These are phyloP conservation scores for Coemansia sp. DNA, from an alignment of 192 early-diverging fungal species.

Conservation along the genomic window DNA sequence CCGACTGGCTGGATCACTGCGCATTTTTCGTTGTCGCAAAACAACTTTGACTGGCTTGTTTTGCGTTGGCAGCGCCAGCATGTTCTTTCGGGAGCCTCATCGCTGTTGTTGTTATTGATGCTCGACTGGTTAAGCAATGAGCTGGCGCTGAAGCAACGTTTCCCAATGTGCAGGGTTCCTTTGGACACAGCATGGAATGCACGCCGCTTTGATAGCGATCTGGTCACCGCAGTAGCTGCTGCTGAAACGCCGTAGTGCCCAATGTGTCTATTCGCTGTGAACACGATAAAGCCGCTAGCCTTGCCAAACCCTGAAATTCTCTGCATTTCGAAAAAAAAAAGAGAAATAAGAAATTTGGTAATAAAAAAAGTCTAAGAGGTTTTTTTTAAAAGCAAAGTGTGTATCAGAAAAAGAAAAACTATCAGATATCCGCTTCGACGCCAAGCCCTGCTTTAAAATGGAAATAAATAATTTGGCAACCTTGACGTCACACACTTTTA, in stretches of 20 bases:
- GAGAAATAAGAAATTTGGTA: background rate
- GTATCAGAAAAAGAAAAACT: no score
- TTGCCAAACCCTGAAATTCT: background rate
- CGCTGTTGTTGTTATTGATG: background rate
- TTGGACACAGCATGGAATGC: background rate
- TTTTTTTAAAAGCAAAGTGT: no score
- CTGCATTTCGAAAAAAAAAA: background rate
- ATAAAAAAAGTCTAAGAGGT: no score
- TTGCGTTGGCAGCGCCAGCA: constrained; percentile 68
- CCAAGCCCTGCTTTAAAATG: no score
- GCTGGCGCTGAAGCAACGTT: constrained; percentile 1
- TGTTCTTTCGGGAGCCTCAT: background rate
- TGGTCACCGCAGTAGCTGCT: background rate
- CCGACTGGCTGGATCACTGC: constrained; percentile 60
- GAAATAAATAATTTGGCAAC: no score
- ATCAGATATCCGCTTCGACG: no score
- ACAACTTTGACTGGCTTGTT: constrained; percentile 46
- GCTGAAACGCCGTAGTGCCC: background rate
- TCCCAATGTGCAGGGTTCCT: background rate
- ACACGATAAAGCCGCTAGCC: background rate
- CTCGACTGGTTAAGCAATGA: background rate
- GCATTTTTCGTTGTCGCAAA: constrained; percentile 62
- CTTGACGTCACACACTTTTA: no score
- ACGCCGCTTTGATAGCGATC: background rate
- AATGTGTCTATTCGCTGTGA: background rate